phyloP scores from a whole-genome alignment of 2,329 filamentous ascomycete genomes.

The Colletotrichum abscissum region DNA sequence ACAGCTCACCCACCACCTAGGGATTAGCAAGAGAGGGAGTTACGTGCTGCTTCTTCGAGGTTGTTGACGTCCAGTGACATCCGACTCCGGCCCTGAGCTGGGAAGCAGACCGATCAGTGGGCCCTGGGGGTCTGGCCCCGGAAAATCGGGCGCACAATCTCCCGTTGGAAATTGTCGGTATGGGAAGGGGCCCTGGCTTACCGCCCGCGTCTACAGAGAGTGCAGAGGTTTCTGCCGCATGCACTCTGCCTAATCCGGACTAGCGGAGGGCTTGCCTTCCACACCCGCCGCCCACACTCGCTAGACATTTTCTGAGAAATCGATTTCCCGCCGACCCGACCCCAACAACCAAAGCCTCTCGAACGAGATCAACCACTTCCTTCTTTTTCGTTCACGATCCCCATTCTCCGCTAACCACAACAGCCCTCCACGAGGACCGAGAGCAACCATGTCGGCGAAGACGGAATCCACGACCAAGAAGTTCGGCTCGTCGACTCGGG shows the following conservation, averaged over 20 bases:
- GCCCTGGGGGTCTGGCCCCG: constrained; percentile 1
- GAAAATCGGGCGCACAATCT: background rate
- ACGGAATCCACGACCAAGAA: constrained; percentile 83
- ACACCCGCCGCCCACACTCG: constrained; percentile 1
- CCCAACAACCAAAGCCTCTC: constrained; percentile 18
- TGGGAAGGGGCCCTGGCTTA: background rate
- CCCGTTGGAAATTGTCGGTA: background rate
- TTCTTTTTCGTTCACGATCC: constrained; percentile 42
- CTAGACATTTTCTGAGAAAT: background rate
- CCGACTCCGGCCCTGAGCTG: background rate
- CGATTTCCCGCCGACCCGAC: background rate
- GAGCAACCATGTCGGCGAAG: constrained; percentile 76
- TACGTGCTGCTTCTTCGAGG: background rate
- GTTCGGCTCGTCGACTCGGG: constrained; percentile 96
- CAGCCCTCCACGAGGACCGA: constrained; percentile 36
- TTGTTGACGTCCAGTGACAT: constrained; percentile 6
- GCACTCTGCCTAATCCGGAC: constrained; percentile 5
- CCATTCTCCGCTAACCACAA: constrained; percentile 35
- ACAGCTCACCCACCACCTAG: no score
- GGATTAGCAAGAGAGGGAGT: background rate
- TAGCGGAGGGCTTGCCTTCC: constrained; percentile 51
- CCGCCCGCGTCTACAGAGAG: background rate
- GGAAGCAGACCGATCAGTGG: background rate
- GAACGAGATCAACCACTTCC: constrained; percentile 29
- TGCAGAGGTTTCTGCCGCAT: background rate